Conservation (phyloP, 2,329 filamentous ascomycete genomes). For the Ophiostoma ulmi region DNA sequence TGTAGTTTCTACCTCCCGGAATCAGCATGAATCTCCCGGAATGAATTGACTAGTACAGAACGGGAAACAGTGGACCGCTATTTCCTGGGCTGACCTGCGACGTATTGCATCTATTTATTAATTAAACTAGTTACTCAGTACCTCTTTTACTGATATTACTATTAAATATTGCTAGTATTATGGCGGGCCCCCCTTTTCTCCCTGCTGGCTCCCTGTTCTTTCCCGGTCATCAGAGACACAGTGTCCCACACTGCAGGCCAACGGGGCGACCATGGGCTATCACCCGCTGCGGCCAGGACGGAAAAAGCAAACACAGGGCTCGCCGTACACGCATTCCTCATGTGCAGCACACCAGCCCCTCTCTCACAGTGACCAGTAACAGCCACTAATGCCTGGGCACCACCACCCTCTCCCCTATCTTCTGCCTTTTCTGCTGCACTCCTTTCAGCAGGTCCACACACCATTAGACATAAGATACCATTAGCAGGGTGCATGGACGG, state of each 20-base stretch:
- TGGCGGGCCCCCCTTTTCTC: neutral
- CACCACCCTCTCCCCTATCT: neutral
- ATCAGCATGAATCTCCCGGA: constrained; percentile 29
- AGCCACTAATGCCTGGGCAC: constrained; percentile 5
- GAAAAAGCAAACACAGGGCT: constrained; percentile 7
- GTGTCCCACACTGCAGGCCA: neutral
- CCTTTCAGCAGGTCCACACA: constrained; percentile 19
- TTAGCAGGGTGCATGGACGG: neutral
- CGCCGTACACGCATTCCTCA: constrained; percentile 3
- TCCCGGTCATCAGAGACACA: constrained; percentile 3
- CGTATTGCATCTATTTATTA: constrained; percentile 11
- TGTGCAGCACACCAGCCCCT: neutral
- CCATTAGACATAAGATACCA: neutral
- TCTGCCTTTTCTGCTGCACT: neutral
- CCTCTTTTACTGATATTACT: neutral
- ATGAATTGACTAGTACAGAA: constrained; percentile 26
- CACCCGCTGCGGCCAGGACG: neutral
- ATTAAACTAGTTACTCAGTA: constrained; percentile 3
- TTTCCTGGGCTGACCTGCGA: constrained; percentile 23
- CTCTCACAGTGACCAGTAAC: neutral
- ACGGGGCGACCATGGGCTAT: neutral
- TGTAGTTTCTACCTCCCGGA: constrained; percentile 25
- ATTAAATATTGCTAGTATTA: neutral
- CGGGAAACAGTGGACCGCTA: constrained; percentile 21
- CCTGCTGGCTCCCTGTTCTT: neutral